phyloP scores from a whole-genome alignment of 2,329 filamentous ascomycete genomes.

The Pseudopithomyces maydicus region DNA sequence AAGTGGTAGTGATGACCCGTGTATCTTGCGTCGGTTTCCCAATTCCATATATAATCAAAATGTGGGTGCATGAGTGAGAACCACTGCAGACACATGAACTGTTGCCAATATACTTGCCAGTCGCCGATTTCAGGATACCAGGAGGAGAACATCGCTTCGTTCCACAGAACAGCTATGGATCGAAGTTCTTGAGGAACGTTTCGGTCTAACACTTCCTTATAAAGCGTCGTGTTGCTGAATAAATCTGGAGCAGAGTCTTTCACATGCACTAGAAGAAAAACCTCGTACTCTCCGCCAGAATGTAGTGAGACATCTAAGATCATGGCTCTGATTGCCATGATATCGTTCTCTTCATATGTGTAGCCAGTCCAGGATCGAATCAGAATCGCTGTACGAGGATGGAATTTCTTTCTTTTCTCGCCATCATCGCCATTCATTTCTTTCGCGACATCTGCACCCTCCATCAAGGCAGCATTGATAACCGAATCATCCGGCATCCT shows the following conservation, averaged over 20 bases:
- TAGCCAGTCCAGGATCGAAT: constrained; percentile 55
- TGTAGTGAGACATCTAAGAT: constrained; percentile 52
- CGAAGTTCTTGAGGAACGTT: constrained; percentile 73
- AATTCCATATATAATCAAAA: constrained; percentile 82
- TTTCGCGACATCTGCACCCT: constrained; percentile 33
- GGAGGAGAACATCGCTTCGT: constrained; percentile 58
- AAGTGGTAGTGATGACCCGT: constrained; percentile 84
- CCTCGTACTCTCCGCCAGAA: constrained; percentile 55
- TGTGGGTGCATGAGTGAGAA: constrained; percentile 77
- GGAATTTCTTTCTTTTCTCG: constrained; percentile 38
- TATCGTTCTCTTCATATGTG: constrained; percentile 53
- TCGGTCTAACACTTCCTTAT: constrained; percentile 64
- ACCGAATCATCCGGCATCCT: constrained; percentile 28
- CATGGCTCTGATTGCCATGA: constrained; percentile 52
- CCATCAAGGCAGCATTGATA: no score
- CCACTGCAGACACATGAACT: constrained; percentile 76
- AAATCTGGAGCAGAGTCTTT: constrained; percentile 62
- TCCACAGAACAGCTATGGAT: constrained; percentile 75
- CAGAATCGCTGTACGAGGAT: constrained; percentile 51
- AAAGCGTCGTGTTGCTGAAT: constrained; percentile 63
- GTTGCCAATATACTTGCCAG: constrained; percentile 58
- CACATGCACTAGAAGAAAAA: constrained; percentile 55
- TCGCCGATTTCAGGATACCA: constrained; percentile 57
- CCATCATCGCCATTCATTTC: constrained; percentile 32
- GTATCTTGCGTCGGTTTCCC: constrained; percentile 82